A percentile compares a stretch with the other conserved stretches of the same genome.
Conservation (phyloP, 345 rosid species). For the Firmiana major region DNA sequence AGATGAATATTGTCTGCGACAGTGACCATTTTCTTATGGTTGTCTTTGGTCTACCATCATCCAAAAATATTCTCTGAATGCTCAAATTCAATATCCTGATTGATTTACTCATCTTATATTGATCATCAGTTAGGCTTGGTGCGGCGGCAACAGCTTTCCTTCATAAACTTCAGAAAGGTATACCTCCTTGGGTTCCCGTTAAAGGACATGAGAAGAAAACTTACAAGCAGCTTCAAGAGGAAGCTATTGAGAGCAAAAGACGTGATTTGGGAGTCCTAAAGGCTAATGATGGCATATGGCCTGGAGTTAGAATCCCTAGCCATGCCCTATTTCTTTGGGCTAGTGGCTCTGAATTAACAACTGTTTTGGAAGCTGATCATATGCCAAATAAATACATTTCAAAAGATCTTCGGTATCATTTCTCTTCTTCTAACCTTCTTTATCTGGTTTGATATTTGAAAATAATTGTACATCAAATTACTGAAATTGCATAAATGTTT, state of each 20-base stretch:
- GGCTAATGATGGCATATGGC: constrained; percentile 92
- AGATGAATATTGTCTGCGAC: neutral
- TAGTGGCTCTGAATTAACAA: constrained; percentile 78
- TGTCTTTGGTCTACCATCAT: neutral
- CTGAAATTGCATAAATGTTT: neutral
- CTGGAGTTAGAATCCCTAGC: constrained; percentile 80
- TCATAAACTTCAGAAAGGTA: constrained; percentile 85
- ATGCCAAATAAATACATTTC: constrained; percentile 96
- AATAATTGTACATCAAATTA: neutral
- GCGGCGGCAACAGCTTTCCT: constrained; percentile 81
- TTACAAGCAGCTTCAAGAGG: constrained; percentile 20
- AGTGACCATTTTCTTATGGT: neutral
- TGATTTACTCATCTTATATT: constrained; percentile 17
- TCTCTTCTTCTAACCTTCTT: neutral
- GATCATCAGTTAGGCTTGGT: constrained; percentile 71
- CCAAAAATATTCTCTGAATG: neutral
- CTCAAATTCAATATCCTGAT: neutral
- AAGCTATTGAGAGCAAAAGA: constrained; percentile 6
- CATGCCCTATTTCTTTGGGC: constrained; percentile 96
- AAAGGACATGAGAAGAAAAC: constrained; percentile 76
- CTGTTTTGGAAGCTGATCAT: constrained; percentile 69
- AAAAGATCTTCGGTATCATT: constrained; percentile 65
- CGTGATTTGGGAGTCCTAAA: constrained; percentile 80
- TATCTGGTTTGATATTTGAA: neutral
- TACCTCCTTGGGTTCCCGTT: constrained; percentile 82